phyloP scores from a whole-genome alignment of 768 basidiomycete species.

The Mycena filopes region DNA sequence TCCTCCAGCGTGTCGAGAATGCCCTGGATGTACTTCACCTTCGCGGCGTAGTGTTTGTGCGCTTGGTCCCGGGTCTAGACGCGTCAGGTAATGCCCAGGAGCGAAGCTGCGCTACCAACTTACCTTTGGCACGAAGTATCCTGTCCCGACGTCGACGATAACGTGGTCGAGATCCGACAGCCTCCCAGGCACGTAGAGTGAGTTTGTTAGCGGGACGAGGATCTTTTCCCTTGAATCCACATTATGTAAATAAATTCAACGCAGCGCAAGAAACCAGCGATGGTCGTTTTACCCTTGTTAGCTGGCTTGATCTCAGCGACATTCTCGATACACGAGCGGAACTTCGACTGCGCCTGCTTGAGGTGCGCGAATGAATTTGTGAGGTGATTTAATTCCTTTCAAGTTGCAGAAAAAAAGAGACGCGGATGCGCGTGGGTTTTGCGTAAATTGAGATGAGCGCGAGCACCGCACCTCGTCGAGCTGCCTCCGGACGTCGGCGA shows the following conservation, averaged over 20 bases:
- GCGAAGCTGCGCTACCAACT: conserved; percentile 25
- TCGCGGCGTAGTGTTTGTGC: conserved; percentile 79
- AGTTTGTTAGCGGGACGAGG: conserved; percentile 93
- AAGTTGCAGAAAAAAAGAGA: no score
- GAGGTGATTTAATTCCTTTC: conserved; percentile 90
- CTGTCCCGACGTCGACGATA: conserved; percentile 95
- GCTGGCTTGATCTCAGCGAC: conserved; percentile 77
- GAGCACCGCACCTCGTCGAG: conserved; percentile 80
- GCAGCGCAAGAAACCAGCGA: neutral
- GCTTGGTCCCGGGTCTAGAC: conserved; percentile 84
- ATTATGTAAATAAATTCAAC: neutral
- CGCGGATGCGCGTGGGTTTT: no score
- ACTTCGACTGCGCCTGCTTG: conserved; percentile 93
- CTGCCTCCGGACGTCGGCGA: conserved; percentile 90
- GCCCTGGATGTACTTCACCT: conserved; percentile 82
- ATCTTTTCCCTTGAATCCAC: conserved; percentile 82
- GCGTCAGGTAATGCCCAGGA: neutral
- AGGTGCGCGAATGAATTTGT: conserved; percentile 93
- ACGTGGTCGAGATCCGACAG: conserved; percentile 86
- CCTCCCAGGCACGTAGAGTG: conserved; percentile 94
- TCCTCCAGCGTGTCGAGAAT: conserved; percentile 91
- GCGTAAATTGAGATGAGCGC: conserved; percentile 9
- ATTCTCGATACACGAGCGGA: conserved; percentile 86
- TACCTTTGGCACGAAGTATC: conserved; percentile 97
- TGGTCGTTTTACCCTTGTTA: conserved; percentile 71